Evolutionary conservation across 176 grass and related monocot species (phyloP).

Genomic region (Lolium multiflorum): DNA sequence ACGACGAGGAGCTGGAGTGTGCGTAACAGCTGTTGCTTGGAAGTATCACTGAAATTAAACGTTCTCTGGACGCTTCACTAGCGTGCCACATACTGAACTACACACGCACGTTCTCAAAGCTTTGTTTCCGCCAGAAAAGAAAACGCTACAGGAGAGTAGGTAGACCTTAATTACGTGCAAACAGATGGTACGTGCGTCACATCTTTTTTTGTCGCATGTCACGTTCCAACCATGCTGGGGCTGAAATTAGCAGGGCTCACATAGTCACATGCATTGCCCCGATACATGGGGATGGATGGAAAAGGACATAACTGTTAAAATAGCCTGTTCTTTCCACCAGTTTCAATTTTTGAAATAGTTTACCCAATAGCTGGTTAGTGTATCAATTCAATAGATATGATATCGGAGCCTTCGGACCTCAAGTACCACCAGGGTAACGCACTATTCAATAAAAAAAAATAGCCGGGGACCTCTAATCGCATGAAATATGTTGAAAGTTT

Average conservation of each 20-base stretch:
- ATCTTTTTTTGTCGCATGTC: background rate
- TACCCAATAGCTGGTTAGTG: too few species aligned
- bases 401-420: too few species aligned
- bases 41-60: background rate
- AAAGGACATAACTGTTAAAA: background rate
- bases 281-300: slow-evolving; percentile 1
- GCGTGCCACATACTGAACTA: background rate
- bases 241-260: background rate
- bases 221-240: background rate
- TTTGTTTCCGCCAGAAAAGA: background rate
- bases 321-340: too few species aligned
- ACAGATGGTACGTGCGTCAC: background rate
- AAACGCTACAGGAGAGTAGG: background rate
- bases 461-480: too few species aligned
- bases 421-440: too few species aligned
- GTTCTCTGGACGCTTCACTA: background rate
- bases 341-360: too few species aligned
- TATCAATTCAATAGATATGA: too few species aligned
- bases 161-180: background rate
- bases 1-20: background rate
- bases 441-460: too few species aligned
- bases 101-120: background rate
- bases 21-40: background rate
- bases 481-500: too few species aligned
- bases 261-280: slow-evolving; percentile 23